Base-by-base conservation (phyloP, 2,329 filamentous ascomycete species). In the Aspergillus felis region DNA sequence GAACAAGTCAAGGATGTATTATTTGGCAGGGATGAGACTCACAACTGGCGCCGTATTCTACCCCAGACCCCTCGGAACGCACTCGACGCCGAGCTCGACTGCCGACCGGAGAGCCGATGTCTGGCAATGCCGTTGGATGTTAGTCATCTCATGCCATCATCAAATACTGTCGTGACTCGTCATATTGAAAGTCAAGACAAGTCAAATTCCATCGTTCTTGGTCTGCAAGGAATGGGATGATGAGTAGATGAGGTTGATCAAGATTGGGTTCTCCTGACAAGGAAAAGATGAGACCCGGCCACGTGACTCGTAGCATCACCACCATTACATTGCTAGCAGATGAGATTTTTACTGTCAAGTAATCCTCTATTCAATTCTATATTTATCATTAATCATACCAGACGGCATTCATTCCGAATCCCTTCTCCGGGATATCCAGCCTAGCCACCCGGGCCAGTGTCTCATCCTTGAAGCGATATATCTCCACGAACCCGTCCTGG, bases 351-450 rank as follows among this genome's bases (percentile, higher is more conserved):
- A 29, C 28, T 35, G 12, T 14, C 12, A 4, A 14, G 14, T 32
- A 32, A 32, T 46, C 28, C 28, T 24, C 44, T 25, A 47, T 47
- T 47, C 4, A 22, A 10, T 10, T 47, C 22, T 24, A 24, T 25
- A 14, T 46, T 10, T 41, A 24, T 41, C 14, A 32, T 62, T 70
- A 91, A 75, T 95, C 89, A 73, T 94, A 94, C 91, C 91, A 96
- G 61, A 95, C 92, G n/a, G 91, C 91, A 76, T 96, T 96, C 91
- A 96, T 96, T 1, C 91, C 91, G 72, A 96, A 96, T 1, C 91
- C 91, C n/a, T 89, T 90, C 78, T 95, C 91, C 5, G 87, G 86
- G 41, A 95, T 87, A 64, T 90, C 86, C 61, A 90, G 79, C 61
- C 89, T 82, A 17, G 91, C 91, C 7, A 95, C 91, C 3, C 91